Evolutionary conservation across 495 filamentous ascomycete species (phyloP).

Genomic region (Podospora pseudopauciseta): DNA sequence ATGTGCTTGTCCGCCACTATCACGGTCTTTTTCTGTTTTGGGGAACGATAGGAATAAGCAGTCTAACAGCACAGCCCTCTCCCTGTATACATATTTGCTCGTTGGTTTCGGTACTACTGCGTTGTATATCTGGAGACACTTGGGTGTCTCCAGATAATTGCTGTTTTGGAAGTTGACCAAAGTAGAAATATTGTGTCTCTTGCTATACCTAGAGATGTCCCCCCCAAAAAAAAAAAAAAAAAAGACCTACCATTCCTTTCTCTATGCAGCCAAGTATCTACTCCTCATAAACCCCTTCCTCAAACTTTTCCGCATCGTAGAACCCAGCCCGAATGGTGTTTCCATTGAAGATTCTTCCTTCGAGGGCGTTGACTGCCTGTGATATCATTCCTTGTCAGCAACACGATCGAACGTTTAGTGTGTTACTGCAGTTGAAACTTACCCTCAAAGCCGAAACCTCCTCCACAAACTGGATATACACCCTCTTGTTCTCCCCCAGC

Average conservation of each 20-base stretch:
- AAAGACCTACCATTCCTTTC: background rate
- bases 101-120: too few species aligned
- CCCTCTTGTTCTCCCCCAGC: slow-evolving; percentile 37
- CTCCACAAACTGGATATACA: slow-evolving; percentile 89
- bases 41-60: too few species aligned
- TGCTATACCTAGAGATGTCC: too few species aligned
- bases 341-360: slow-evolving; percentile 81
- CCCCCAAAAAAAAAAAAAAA: too few species aligned
- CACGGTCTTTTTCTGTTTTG: slow-evolving; percentile 30
- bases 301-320: slow-evolving; percentile 78
- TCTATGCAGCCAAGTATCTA: slow-evolving; percentile 12
- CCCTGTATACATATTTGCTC: too few species aligned
- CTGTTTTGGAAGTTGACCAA: too few species aligned
- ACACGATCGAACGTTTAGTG: background rate
- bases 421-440: slow-evolving; percentile 32
- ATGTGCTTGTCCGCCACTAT: slow-evolving; percentile 8
- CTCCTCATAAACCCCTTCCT: slow-evolving; percentile 58
- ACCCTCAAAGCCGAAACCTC: slow-evolving; percentile 76
- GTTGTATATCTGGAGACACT: too few species aligned
- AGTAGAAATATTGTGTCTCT: too few species aligned
- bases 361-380: slow-evolving; percentile 81
- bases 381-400: background rate
- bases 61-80: too few species aligned
- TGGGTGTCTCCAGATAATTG: too few species aligned
- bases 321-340: slow-evolving; percentile 75